Evolutionary conservation across 1,284 basidiomycete species (phyloP).

Genomic region (Trametes sp.): DNA sequence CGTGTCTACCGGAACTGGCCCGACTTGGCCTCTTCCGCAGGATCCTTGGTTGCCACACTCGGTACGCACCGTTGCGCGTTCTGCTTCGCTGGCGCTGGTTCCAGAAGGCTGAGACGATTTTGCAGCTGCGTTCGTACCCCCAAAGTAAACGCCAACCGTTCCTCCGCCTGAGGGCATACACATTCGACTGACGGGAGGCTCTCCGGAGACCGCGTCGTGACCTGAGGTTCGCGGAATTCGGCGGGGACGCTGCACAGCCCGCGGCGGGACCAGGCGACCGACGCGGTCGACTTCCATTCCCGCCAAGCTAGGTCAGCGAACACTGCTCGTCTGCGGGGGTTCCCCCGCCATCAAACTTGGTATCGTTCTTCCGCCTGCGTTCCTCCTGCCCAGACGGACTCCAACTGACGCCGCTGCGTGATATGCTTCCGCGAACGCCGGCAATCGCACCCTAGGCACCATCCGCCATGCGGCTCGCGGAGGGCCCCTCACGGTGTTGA

Average conservation of each 20-base stretch:
- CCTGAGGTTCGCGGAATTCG: background rate
- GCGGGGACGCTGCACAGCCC: background rate
- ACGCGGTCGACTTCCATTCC: constrained; percentile 22
- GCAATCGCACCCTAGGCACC: constrained; percentile 1
- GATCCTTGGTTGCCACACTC: constrained; percentile 2
- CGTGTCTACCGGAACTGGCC: constrained; percentile 1
- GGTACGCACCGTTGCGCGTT: background rate
- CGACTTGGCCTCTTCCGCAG: background rate
- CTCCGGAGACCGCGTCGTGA: background rate
- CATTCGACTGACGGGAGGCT: constrained; percentile 1
- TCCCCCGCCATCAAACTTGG: constrained; percentile 9
- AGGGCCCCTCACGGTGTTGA: background rate
- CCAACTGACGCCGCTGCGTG: background rate
- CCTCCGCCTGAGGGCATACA: background rate
- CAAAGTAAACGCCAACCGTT: background rate
- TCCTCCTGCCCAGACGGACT: constrained; percentile 5
- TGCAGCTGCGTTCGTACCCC: background rate
- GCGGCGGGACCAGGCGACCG: constrained; percentile 9
- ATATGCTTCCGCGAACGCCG: constrained; percentile 1
- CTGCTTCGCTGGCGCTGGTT: background rate
- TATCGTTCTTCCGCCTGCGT: background rate
- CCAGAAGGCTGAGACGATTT: background rate
- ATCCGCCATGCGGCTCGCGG: background rate
- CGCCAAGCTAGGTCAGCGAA: constrained; percentile 12
- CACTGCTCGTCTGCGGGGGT: constrained; percentile 7